These are phyloP conservation scores for Takakia lepidozioides DNA, from an alignment of 225 moss, liverwort and hornwort genomes.

Conservation along the genomic window DNA sequence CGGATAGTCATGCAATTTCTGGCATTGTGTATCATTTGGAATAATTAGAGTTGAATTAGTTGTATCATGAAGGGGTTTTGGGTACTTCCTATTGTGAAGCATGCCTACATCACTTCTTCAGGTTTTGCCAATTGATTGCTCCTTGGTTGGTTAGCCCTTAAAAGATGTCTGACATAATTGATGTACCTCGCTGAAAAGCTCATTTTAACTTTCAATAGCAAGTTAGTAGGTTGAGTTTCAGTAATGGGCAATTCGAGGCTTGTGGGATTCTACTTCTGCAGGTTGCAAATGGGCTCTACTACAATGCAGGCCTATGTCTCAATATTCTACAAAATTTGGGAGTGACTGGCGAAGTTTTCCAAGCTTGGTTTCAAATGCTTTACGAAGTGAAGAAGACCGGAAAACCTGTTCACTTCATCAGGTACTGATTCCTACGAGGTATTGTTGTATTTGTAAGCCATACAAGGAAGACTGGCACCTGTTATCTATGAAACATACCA, in stretches of 20 bases:
- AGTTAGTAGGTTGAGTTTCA: too few relatives aligned
- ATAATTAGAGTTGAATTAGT: neutral
- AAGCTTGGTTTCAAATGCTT: slow-evolving; percentile 96
- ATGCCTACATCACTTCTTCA: slow-evolving; percentile 1
- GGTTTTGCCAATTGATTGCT: neutral
- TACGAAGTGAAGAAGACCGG: slow-evolving; percentile 83
- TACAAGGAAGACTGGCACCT: too few relatives aligned
- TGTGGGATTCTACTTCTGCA: too few relatives aligned
- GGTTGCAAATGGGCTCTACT: slow-evolving; percentile 93
- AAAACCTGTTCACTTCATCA: slow-evolving; percentile 73
- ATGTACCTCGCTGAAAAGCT: too few relatives aligned
- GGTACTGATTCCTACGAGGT: slow-evolving; percentile 24
- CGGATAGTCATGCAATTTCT: too few relatives aligned
- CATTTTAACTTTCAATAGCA: too few relatives aligned
- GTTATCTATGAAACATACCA: too few relatives aligned
- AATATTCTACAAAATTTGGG: slow-evolving; percentile 77
- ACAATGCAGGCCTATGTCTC: slow-evolving; percentile 76
- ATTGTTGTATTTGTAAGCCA: neutral
- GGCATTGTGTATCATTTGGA: neutral
- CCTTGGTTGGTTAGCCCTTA: too few relatives aligned
- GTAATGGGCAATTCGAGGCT: too few relatives aligned
- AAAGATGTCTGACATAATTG: too few relatives aligned
- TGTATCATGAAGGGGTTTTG: too few relatives aligned
- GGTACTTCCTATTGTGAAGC: neutral
- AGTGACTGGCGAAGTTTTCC: slow-evolving; percentile 79